Evolutionary conservation across 371 early-diverging fungal genomes (phyloP).

Genomic region (Mortierella sp.): DNA sequence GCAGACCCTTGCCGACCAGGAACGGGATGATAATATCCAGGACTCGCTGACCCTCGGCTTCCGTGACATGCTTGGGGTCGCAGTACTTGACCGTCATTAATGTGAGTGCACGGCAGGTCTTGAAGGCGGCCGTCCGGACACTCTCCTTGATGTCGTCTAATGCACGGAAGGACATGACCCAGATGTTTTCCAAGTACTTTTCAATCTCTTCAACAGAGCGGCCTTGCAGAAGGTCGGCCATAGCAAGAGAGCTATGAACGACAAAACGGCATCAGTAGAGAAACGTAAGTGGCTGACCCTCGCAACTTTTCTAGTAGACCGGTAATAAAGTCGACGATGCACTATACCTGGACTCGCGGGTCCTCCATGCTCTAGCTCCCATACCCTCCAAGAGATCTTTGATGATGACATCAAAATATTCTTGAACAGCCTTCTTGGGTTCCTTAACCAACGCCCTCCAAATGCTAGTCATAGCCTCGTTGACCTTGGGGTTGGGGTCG

Average conservation of each 20-base stretch:
- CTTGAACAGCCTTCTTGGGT: constrained; percentile 80
- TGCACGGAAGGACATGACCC: constrained; percentile 92
- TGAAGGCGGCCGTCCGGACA: constrained; percentile 88
- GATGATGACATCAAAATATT: constrained; percentile 85
- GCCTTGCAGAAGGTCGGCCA: constrained; percentile 85
- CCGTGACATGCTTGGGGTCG: constrained; percentile 77
- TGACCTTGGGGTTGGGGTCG: constrained; percentile 90
- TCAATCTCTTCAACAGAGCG: constrained; percentile 77
- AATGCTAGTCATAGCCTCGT: constrained; percentile 90
- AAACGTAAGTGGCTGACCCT: neutral
- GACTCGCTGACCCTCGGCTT: constrained; percentile 75
- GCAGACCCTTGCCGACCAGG: constrained; percentile 86
- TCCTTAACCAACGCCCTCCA: constrained; percentile 90
- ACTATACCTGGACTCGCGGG: constrained; percentile 77
- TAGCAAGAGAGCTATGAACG: constrained; percentile 74
- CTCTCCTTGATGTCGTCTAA: constrained; percentile 96
- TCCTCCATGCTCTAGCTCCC: constrained; percentile 90
- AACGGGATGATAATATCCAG: constrained; percentile 89
- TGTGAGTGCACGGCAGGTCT: constrained; percentile 83
- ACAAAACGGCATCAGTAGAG: constrained; percentile 24
- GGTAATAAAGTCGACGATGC: neutral
- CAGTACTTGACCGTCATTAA: constrained; percentile 87
- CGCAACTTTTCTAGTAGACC: neutral
- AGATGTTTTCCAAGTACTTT: constrained; percentile 82
- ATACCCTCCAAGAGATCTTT: constrained; percentile 82